Conservation (phyloP, 768 basidiomycete genomes). For the Tephrocybe sp. region DNA sequence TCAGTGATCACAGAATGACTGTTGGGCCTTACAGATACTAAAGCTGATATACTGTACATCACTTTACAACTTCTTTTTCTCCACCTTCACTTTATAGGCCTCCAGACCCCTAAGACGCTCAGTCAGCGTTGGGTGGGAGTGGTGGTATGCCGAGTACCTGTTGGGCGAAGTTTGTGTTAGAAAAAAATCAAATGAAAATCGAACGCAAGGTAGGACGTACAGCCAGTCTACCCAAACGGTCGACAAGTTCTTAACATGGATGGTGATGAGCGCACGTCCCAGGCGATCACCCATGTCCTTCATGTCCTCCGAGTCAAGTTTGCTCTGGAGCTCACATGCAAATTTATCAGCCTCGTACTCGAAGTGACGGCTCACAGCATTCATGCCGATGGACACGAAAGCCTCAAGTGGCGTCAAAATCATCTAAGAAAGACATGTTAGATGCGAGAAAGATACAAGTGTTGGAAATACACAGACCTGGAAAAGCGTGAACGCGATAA, state of each 20-base stretch:
- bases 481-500: conserved; percentile 86
- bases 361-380: conserved; percentile 80
- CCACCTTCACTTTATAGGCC: conserved; percentile 46
- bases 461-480: conserved; percentile 40
- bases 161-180: conserved; percentile 4
- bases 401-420: conserved; percentile 79
- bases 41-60: conserved; percentile 5
- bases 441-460: neutral
- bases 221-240: conserved; percentile 95
- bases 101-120: conserved; percentile 87
- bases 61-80: conserved; percentile 35
- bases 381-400: conserved; percentile 68
- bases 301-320: conserved; percentile 54
- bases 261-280: conserved; percentile 73
- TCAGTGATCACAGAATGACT: conserved; percentile 39
- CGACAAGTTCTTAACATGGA: conserved; percentile 91
- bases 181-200: neutral
- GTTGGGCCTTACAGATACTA: neutral
- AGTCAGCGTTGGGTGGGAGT: conserved; percentile 92
- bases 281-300: conserved; percentile 85
- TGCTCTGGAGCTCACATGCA: conserved; percentile 68
- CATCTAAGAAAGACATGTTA: conserved; percentile 43
- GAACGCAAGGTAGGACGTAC: too few relatives aligned
- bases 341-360: conserved; percentile 94
- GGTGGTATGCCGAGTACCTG: conserved; percentile 93